A percentile compares a stretch with the other conserved stretches of the same genome.
Conservation (phyloP, 495 filamentous ascomycete genomes). For the Aspergillus homomorphus region DNA sequence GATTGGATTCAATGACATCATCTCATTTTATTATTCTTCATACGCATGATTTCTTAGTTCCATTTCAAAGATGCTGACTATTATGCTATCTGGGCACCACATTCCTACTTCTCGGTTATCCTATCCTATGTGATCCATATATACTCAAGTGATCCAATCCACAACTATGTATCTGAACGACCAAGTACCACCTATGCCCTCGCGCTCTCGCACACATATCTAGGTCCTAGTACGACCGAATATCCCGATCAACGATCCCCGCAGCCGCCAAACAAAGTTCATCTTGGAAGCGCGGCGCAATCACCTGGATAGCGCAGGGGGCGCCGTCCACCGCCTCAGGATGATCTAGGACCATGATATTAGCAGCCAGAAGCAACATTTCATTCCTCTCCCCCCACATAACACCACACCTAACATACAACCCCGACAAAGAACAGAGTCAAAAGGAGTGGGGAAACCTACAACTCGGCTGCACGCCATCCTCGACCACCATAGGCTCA, state of each 20-base stretch:
- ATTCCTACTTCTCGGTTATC: no score
- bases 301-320: slow-evolving; percentile 39
- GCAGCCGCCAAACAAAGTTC: slow-evolving; percentile 40
- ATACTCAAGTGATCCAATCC: no score
- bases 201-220: no score
- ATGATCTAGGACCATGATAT: slow-evolving; percentile 26
- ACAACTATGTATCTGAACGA: no score
- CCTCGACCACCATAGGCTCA: slow-evolving; percentile 21
- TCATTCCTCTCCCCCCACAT: not conserved
- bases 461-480: slow-evolving; percentile 37
- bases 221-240: slow-evolving; percentile 11
- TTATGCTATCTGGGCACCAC: no score
- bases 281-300: slow-evolving; percentile 41
- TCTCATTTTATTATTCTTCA: no score
- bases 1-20: no score
- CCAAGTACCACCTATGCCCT: not conserved
- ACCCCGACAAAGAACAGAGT: not conserved
- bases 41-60: no score
- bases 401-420: no score
- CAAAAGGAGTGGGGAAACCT: slow-evolving; percentile 10
- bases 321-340: slow-evolving; percentile 34
- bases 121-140: no score
- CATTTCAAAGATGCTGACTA: no score
- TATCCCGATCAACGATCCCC: slow-evolving; percentile 31
- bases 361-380: not conserved